Evolutionary conservation across 192 early-diverging fungal genomes (phyloP).

Genomic region (Podila minutissima): DNA sequence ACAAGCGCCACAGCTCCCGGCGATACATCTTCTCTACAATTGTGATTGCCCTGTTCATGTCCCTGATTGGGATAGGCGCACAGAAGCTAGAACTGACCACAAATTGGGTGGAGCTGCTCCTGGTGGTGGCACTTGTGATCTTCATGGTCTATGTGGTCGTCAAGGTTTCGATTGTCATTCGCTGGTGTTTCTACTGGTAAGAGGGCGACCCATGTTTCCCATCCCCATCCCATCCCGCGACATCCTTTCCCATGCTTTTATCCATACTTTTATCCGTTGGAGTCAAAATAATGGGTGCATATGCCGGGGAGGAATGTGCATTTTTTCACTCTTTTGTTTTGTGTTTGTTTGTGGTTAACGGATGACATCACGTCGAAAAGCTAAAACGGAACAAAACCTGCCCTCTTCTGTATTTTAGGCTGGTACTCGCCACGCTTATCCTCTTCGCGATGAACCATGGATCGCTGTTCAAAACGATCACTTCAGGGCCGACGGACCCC

Average conservation of each 20-base stretch:
- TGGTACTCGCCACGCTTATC: conserved; percentile 48
- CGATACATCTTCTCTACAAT: conserved; percentile 42
- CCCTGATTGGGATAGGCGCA: conserved; percentile 36
- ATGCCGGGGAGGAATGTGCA: neutral
- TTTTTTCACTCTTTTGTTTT: neutral
- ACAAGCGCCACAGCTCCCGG: conserved; percentile 23
- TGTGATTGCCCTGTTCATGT: conserved; percentile 39
- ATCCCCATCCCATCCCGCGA: neutral
- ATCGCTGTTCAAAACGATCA: conserved; percentile 19
- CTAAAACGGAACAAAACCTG: no score
- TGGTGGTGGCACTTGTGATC: conserved; percentile 23
- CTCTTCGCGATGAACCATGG: conserved; percentile 43
- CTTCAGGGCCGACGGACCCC: neutral
- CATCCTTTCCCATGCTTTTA: neutral
- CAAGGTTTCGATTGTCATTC: conserved; percentile 50
- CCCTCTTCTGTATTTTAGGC: conserved; percentile 18
- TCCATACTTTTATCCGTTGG: no score
- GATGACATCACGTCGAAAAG: no score
- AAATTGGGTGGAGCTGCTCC: conserved; percentile 30
- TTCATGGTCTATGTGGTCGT: conserved; percentile 46
- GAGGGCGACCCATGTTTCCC: neutral
- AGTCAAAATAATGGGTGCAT: no score
- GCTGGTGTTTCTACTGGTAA: conserved; percentile 58
- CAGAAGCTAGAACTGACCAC: conserved; percentile 38
- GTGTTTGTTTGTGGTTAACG: no score